Conservation (phyloP, 2,329 filamentous ascomycete species). For the Fusarium sp. region DNA sequence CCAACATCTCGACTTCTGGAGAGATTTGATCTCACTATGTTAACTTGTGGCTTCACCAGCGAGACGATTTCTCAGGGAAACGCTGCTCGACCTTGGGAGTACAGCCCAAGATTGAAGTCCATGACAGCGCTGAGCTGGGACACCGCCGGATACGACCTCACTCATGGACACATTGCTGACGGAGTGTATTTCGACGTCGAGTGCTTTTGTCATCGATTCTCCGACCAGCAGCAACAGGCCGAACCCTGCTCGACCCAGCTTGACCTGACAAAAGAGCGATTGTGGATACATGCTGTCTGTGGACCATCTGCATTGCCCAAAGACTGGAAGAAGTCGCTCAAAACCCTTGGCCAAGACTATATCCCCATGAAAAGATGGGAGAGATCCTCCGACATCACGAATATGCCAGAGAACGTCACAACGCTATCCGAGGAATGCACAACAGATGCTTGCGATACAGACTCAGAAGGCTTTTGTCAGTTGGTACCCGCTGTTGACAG, state of each 20-base stretch:
- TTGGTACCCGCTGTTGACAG: not conserved
- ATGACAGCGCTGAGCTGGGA: constrained; percentile 24
- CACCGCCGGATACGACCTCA: constrained; percentile 22
- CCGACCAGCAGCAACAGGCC: not conserved
- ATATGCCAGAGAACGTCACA: not conserved
- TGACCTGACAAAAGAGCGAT: not conserved
- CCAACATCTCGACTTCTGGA: not conserved
- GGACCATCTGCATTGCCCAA: not conserved
- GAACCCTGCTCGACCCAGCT: constrained; percentile 9
- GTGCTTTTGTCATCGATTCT: constrained; percentile 27
- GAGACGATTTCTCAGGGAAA: constrained; percentile 10
- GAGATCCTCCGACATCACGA: fast-evolving
- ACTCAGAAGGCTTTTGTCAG: not conserved
- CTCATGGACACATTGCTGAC: fast-evolving
- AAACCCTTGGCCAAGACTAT: not conserved
- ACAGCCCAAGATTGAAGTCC: not conserved
- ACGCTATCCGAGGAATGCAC: not conserved
- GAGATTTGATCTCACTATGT: constrained; percentile 5
- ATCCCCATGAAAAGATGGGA: not conserved
- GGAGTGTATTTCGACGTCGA: constrained; percentile 28
- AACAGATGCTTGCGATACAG: not conserved
- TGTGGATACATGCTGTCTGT: constrained; percentile 31
- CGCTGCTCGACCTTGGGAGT: constrained; percentile 31
- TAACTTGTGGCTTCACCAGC: constrained; percentile 23
- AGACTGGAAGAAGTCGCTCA: not conserved